Conservation (phyloP, 345 rosid species). For the Physaria fendleri region DNA sequence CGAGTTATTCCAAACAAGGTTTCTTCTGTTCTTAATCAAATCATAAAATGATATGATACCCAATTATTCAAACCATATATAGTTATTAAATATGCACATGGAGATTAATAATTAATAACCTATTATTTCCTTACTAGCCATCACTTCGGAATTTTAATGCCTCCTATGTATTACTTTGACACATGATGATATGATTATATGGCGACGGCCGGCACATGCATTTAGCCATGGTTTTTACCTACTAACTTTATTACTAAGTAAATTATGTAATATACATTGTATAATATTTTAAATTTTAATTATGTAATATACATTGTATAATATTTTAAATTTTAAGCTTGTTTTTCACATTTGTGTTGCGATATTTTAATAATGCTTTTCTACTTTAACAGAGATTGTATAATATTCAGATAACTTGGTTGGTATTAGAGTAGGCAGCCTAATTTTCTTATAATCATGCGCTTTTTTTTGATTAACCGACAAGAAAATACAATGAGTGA, state of each 20-base stretch:
- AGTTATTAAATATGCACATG: neutral
- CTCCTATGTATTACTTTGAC: conserved; percentile 1
- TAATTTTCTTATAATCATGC: neutral
- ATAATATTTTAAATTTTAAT: neutral
- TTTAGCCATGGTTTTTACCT: conserved; percentile 17
- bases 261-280: neutral
- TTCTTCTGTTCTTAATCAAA: neutral
- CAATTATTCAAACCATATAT: conserved; percentile 7
- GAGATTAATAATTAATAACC: neutral
- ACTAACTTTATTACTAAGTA: neutral
- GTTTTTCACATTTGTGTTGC: conserved; percentile 15
- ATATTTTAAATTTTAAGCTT: conserved; percentile 1
- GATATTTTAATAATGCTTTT: neutral
- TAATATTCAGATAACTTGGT: conserved; percentile 5
- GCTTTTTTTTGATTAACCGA: neutral
- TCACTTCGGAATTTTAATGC: conserved; percentile 1
- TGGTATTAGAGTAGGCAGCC: neutral
- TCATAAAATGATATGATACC: neutral
- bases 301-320: neutral
- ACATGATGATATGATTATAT: neutral
- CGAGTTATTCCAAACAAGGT: neutral
- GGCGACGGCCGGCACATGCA: conserved; percentile 7
- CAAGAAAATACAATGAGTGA: neutral
- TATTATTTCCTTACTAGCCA: neutral
- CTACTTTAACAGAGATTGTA: neutral